Conservation (phyloP, 805 yeast genomes). For the Kazachstania kunashirensis region DNA sequence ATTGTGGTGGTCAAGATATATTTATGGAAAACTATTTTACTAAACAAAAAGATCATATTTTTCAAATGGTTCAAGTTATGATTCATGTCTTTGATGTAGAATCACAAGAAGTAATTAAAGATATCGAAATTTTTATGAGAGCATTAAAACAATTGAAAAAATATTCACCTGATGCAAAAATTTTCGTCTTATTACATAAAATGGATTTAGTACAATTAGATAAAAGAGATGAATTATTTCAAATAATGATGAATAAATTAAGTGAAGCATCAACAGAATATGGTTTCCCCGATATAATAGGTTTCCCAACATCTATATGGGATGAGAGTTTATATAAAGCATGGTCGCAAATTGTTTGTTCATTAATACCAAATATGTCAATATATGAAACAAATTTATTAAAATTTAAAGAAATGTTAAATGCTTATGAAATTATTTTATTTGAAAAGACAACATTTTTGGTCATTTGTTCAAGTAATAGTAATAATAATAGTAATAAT, state of each 20-base stretch:
- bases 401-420: slow-evolving; percentile 60
- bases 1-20: slow-evolving; percentile 96
- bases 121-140: slow-evolving; percentile 81
- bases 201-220: slow-evolving; percentile 91
- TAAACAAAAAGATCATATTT: slow-evolving; percentile 82
- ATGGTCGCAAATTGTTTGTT: slow-evolving; percentile 93
- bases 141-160: slow-evolving; percentile 73
- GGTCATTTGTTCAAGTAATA: slow-evolving; percentile 35
- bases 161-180: slow-evolving; percentile 82
- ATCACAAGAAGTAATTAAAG: slow-evolving; percentile 81
- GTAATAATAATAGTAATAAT: slow-evolving; percentile 14
- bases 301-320: slow-evolving; percentile 96
- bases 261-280: slow-evolving; percentile 64
- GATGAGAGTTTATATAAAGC: slow-evolving; percentile 93
- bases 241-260: slow-evolving; percentile 73
- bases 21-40: slow-evolving; percentile 91
- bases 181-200: slow-evolving; percentile 85
- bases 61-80: slow-evolving; percentile 89
- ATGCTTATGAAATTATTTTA: slow-evolving; percentile 81
- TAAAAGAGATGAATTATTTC: slow-evolving; percentile 73
- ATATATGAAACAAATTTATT: slow-evolving; percentile 66
- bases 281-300: slow-evolving; percentile 54
- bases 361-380: slow-evolving; percentile 85
- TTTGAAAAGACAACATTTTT: slow-evolving; percentile 91
- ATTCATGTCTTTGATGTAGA: slow-evolving; percentile 96